These are phyloP conservation scores for Elongisporangium anandrum DNA, from an alignment of 352 stramenopile genomes.

Conservation along the genomic window DNA sequence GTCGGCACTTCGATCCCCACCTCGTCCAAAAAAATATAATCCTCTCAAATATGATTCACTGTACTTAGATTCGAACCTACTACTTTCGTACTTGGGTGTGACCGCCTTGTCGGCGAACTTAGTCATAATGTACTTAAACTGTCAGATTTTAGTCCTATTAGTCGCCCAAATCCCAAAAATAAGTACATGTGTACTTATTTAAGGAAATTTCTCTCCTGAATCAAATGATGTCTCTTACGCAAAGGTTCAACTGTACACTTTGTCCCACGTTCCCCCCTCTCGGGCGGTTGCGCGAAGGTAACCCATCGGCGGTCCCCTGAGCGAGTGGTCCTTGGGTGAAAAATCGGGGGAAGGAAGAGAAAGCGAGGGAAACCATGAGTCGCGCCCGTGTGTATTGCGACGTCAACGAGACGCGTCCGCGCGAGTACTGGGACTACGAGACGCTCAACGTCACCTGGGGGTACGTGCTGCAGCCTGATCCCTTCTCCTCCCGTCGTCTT, in stretches of 20 bases:
- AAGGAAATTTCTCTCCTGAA: no score
- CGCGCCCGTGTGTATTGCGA: constrained; percentile 90
- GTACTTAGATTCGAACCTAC: no score
- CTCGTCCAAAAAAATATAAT: no score
- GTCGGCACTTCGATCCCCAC: no score
- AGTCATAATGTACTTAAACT: no score
- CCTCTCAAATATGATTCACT: no score
- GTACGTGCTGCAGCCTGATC: constrained; percentile 19
- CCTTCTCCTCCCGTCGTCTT: background rate
- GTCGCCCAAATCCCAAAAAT: no score
- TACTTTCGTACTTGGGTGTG: no score
- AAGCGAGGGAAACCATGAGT: constrained; percentile 36
- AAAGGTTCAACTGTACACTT: background rate
- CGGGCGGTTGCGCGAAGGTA: background rate
- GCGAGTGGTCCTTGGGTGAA: background rate
- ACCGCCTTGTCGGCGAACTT: no score
- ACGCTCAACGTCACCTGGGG: constrained; percentile 97
- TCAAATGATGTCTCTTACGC: background rate
- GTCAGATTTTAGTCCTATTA: no score
- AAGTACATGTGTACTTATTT: no score
- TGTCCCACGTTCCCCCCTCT: background rate
- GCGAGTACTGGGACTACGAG: constrained; percentile 99
- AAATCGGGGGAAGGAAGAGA: background rate
- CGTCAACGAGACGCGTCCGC: constrained; percentile 94
- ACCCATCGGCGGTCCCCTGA: background rate